Evolutionary conservation across 495 filamentous ascomycete genomes (phyloP), one percentile per base, ranked within the genome.

Genomic region (Penicillium fimorum): DNA sequence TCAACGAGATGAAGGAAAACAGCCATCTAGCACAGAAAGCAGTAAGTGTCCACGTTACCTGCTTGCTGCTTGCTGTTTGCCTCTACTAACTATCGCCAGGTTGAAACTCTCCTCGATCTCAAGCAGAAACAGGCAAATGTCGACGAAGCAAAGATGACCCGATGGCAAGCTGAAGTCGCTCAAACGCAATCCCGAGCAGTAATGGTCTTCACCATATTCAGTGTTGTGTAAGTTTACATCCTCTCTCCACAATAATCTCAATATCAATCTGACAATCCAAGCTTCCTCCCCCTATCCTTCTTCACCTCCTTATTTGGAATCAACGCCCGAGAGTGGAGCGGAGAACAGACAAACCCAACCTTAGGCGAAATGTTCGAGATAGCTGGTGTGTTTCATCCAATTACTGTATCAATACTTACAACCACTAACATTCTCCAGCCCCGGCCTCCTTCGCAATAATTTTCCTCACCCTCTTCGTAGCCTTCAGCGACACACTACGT

Each of bases 191-290:
- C 82, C 37, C 76, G 82, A 37, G 81, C 84, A 10, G 77, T 87
- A 24, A 85, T 87, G 83, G 84, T 87, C 22, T 87, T 88, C 63
- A 88, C 84, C 17, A 83, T 83, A 10, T 86, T 87, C 66, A 87
- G 82, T 22, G 82, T 88, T 55, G 82, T 87, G 57, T 87, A 80
- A 64, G 69, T 82, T 9, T 70, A 75, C 1, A n/a, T 11, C 10
- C 25, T 20, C 29, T 5, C 33, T 2, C 33, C 13, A 35, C 33
- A 35, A 1, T 10, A 73, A 79, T 60, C 76, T 70, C 72, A 69
- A 66, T 22, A 67, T 70, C 15, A 13, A 60, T 27, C 56, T 56
- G 32, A 69, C 13, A 2, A 56, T 20, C 1, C 9, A 18, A 76
- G 71, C 22, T 87, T 87, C 65, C 68, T 88, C 10, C 85, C 85